These are phyloP conservation scores for Luvunga scandens DNA, from an alignment of 345 rosid genomes.

Conservation along the genomic window DNA sequence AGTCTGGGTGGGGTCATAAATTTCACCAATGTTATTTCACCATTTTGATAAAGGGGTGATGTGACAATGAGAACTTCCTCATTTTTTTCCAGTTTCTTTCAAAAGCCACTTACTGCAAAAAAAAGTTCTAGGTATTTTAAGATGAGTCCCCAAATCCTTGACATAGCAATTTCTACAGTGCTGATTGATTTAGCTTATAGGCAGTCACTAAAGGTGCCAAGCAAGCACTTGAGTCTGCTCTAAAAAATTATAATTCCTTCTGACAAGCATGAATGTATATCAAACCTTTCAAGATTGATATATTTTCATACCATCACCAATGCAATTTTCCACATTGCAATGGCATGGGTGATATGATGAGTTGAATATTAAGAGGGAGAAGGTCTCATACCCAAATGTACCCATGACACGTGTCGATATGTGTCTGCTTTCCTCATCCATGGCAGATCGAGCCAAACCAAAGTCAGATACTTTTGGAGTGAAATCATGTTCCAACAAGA, in stretches of 20 bases:
- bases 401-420: conserved; percentile 99
- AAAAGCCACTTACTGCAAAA: conserved; percentile 1
- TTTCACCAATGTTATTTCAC: neutral
- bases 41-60: neutral
- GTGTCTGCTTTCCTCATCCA: conserved; percentile 85
- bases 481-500: conserved; percentile 85
- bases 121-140: neutral
- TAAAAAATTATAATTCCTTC: neutral
- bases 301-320: neutral
- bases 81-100: neutral
- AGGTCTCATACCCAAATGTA: conserved; percentile 73
- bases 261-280: neutral
- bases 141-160: neutral
- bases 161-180: neutral
- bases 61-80: neutral
- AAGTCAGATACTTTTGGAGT: conserved; percentile 95
- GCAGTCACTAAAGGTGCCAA: neutral
- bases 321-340: neutral
- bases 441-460: conserved; percentile 89
- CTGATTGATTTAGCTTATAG: neutral
- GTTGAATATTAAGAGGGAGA: neutral
- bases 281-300: neutral
- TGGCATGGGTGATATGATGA: neutral
- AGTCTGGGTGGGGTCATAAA: neutral
- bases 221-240: neutral